Base-by-base conservation (phyloP, 2,329 filamentous ascomycete genomes). In the Venturiaceae sp. region DNA sequence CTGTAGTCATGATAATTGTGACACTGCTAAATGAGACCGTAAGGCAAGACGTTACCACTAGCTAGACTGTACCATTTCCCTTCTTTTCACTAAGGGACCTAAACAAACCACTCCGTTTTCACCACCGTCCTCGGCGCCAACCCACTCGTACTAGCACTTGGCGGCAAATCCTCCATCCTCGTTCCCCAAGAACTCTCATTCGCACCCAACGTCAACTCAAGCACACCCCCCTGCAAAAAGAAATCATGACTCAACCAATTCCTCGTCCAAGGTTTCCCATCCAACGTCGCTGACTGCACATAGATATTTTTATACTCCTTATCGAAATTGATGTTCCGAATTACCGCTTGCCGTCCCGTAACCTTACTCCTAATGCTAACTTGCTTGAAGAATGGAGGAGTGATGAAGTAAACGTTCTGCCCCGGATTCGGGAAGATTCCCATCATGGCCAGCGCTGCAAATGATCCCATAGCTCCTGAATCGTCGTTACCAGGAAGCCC, bases 401-500 rank as follows among this genome's bases (percentile, higher is more conserved):
- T 75, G 59, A 78, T 76, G 55, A 77, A 69, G 56, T 77, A 78
- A 11, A 78, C 73, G 60, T 77, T 71, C 53, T 77, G 75, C 0
- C 76, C 76, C 1, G 76, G 73, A 50, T 75, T 76, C 0, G 75
- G 76, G 55, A 77, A 77, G 3, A 75, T 63, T 0, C 75, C 75
- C 44, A 76, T 68, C 69, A 75, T 76, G 9, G 69, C 66, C 58
- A 77, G 69, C 4, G 74, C 68, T 0, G 69, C 67, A 61, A 77
- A 77, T 3, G 71, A 70, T 1, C 74, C 75, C 74, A 77, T 77
- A 5, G 75, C 73, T n/a, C 75, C 75, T 0, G 63, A 67, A 57
- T 77, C 75, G 61, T 77, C 75, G 60, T 77, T 77, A 1, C 75
- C 75, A 0, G 75, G 73, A 1, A 78, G 69, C 0, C 75, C 75